Evolutionary conservation across 495 filamentous ascomycete genomes (phyloP).

Genomic region (Acidomyces sp.): DNA sequence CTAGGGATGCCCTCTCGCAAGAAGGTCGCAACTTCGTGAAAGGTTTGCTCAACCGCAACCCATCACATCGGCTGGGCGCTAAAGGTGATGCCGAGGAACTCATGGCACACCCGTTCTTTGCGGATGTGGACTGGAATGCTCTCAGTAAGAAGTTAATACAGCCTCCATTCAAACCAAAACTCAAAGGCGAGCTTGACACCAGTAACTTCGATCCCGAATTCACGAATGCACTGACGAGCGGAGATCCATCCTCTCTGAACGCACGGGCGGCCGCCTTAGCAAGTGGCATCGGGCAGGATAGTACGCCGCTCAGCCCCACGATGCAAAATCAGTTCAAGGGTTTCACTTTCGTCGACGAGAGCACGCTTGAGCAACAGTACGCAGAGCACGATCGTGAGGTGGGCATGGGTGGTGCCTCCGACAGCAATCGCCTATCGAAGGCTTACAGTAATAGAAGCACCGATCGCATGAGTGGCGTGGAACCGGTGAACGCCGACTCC

Average conservation of each 20-base stretch:
- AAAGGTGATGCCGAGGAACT: constrained; percentile 87
- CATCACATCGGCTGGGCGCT: constrained; percentile 85
- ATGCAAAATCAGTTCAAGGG: constrained; percentile 98
- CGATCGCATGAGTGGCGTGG: constrained; percentile 30
- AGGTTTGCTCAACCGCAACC: constrained; percentile 90
- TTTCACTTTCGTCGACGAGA: constrained; percentile 97
- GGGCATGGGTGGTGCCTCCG: constrained; percentile 42
- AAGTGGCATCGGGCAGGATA: constrained; percentile 63
- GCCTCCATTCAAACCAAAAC: constrained; percentile 95
- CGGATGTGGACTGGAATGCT: constrained; percentile 81
- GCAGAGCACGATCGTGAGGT: constrained; percentile 36
- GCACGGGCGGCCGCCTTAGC: constrained; percentile 68
- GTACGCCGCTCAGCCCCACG: constrained; percentile 80
- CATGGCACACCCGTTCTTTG: constrained; percentile 81
- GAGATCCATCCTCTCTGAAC: constrained; percentile 61
- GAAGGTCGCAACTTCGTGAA: constrained; percentile 98
- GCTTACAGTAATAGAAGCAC: constrained; percentile 13
- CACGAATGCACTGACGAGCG: constrained; percentile 74
- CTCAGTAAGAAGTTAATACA: constrained; percentile 79
- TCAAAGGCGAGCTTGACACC: constrained; percentile 87
- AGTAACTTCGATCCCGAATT: constrained; percentile 99
- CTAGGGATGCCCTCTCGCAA: constrained; percentile 79
- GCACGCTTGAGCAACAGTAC: constrained; percentile 84
- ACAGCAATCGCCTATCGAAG: constrained; percentile 21
- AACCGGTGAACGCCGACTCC: constrained; percentile 20